Evolutionary conservation across 2,329 filamentous ascomycete species (phyloP).

Genomic region (Ceratocystis destructans): DNA sequence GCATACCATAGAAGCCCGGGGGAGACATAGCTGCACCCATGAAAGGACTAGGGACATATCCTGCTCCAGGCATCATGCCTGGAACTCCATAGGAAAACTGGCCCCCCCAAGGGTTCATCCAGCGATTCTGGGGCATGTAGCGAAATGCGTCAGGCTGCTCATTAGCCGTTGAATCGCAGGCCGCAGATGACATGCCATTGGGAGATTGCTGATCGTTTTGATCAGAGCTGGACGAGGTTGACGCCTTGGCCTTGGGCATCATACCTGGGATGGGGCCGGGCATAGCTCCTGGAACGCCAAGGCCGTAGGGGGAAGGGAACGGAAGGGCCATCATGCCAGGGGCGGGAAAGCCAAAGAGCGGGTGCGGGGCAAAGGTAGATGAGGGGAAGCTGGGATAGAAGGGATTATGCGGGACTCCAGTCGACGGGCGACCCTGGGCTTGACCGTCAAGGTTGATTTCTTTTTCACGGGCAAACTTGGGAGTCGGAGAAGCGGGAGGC

Average conservation of each 20-base stretch:
- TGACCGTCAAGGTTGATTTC: slow-evolving; percentile 11
- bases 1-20: slow-evolving; percentile 6
- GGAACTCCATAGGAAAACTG: slow-evolving; percentile 18
- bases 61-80: slow-evolving; percentile 12
- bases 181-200: not conserved
- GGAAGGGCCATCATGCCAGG: slow-evolving; percentile 23
- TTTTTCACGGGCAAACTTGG: slow-evolving; percentile 27
- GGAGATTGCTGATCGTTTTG: not conserved
- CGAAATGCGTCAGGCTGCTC: slow-evolving; percentile 14
- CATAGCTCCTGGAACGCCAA: slow-evolving; percentile 5
- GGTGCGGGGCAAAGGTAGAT: slow-evolving; percentile 24
- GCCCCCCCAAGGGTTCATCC: slow-evolving; percentile 16
- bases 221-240: slow-evolving; percentile 1
- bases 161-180: not conserved
- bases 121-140: slow-evolving; percentile 15
- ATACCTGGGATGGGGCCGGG: slow-evolving; percentile 9
- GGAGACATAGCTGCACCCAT: slow-evolving; percentile 14
- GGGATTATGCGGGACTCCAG: slow-evolving; percentile 25
- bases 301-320: slow-evolving; percentile 10
- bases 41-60: slow-evolving; percentile 13
- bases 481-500: slow-evolving; percentile 37
- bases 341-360: slow-evolving; percentile 25
- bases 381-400: slow-evolving; percentile 23
- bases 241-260: slow-evolving; percentile 4
- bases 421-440: slow-evolving; percentile 6